A percentile compares a stretch with the other conserved stretches of the same genome.
Conservation (phyloP, 2,329 filamentous ascomycete genomes). For the Fusarium burgessii region DNA sequence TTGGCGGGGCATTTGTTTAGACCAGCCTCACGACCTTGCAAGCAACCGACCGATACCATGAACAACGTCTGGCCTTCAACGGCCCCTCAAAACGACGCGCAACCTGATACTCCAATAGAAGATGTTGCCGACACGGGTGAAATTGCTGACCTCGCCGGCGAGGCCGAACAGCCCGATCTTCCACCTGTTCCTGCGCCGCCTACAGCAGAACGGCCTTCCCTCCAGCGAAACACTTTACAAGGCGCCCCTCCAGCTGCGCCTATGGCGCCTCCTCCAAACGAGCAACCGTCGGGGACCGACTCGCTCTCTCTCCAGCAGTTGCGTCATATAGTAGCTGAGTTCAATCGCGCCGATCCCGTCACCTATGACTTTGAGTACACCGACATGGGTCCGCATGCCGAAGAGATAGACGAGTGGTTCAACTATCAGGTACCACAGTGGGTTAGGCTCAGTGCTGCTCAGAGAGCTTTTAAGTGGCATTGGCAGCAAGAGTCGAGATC, state of each 20-base stretch:
- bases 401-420: constrained; percentile 98
- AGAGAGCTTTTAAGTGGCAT: constrained; percentile 80
- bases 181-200: constrained; percentile 50
- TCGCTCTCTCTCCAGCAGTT: constrained; percentile 82
- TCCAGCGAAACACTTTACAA: constrained; percentile 49
- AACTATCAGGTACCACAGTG: constrained; percentile 90
- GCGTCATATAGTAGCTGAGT: constrained; percentile 77
- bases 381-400: constrained; percentile 79
- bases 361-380: constrained; percentile 89
- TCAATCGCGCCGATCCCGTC: constrained; percentile 75
- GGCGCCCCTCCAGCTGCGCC: constrained; percentile 42
- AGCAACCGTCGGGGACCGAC: constrained; percentile 64
- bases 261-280: constrained; percentile 47
- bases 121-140: constrained; percentile 60
- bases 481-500: constrained; percentile 69
- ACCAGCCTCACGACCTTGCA: constrained; percentile 34
- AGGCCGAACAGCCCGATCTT: constrained; percentile 53
- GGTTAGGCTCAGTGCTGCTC: constrained; percentile 79
- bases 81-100: constrained; percentile 50
- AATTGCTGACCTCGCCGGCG: constrained; percentile 48
- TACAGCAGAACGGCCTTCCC: constrained; percentile 36
- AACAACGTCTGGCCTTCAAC: constrained; percentile 59
- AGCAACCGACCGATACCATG: constrained; percentile 52
- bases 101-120: constrained; percentile 45
- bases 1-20: constrained; percentile 43